Evolutionary conservation across 2,329 filamentous ascomycete species (phyloP), one percentile per base, ranked within the genome.

Genomic region (Ampelomyces quisqualis): DNA sequence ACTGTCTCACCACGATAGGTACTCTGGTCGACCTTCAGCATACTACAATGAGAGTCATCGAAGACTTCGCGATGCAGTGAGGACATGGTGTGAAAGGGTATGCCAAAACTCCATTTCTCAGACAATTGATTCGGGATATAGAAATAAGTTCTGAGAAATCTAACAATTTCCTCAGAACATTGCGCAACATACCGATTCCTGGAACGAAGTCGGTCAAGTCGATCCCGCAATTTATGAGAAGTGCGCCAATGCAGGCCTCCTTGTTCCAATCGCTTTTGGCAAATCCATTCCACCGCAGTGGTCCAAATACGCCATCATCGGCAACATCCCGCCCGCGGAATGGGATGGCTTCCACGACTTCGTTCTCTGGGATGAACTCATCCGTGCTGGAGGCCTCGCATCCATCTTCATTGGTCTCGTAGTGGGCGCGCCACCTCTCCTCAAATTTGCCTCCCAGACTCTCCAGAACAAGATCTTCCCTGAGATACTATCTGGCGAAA

Each of bases 231-330:
- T 62, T 21, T 62, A 62, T 42, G 38, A 30, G 9, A 55, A 59
- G 45, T 62, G 59, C 40, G 60, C 60, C 6, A 33, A 52, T 41
- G 57, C 57, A 3, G 60, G 58, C 18, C 50, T 64, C 11, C 53
- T 61, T n/a, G 53, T 64, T 7, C 60, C 58, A 18, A 64, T 64
- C 18, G 57, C 60, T 4, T 60, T 55, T 4, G 60, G 60, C 24
- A 62, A 62, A 26, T 37, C 52, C 5, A 62, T 62, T 14, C 60
- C 60, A 1, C 33, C 43, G 5, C 49, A 60, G 26, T 64, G 55
- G 53, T 43, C 55, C 11, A 29, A 49, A 15, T 62, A 62, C 35
- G 55, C 55, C 10, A 67, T 70, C 54, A 79, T 88, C 32, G 71
- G 80, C 0, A 82, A 82, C 2, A 60, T 67, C 31, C 47, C 47